These are phyloP conservation scores for Penicillium psychrofluorescens DNA, from an alignment of 495 filamentous ascomycete genomes.

Conservation along the genomic window DNA sequence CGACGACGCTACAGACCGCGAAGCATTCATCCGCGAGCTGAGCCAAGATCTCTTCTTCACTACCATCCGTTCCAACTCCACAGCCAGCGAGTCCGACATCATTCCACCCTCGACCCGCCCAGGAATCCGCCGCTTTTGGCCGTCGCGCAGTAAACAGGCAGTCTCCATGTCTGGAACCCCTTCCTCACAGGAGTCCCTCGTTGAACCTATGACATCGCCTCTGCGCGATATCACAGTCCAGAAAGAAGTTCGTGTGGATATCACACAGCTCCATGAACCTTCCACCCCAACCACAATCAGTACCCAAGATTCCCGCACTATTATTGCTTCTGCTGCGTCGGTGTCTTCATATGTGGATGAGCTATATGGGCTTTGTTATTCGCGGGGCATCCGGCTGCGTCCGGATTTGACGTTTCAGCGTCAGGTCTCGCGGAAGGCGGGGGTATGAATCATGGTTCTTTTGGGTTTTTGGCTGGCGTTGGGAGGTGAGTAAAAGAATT, in stretches of 20 bases:
- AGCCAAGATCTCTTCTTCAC: constrained; percentile 24
- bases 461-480: not conserved
- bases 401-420: constrained; percentile 15
- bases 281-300: constrained; percentile 11
- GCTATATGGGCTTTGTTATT: constrained; percentile 35
- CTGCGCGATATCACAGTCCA: constrained; percentile 48
- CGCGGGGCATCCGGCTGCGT: constrained; percentile 25
- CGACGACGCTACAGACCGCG: constrained; percentile 39
- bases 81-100: constrained; percentile 17
- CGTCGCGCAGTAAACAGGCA: constrained; percentile 12
- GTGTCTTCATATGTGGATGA: constrained; percentile 34
- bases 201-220: constrained; percentile 12
- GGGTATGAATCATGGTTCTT: not conserved
- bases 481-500: no score
- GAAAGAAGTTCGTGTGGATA: constrained; percentile 46
- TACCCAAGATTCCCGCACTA: constrained; percentile 17
- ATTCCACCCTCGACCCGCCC: constrained; percentile 17
- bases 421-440: no score
- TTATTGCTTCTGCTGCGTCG: constrained; percentile 23
- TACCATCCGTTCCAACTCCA: constrained; percentile 20
- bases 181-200: constrained; percentile 23
- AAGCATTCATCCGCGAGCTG: constrained; percentile 41
- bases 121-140: constrained; percentile 23
- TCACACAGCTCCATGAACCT: constrained; percentile 29
- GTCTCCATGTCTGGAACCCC: not conserved